Evolutionary conservation across 2,329 filamentous ascomycete species (phyloP), one percentile per base, ranked within the genome.

Genomic region (Tolypocladium capitatum): DNA sequence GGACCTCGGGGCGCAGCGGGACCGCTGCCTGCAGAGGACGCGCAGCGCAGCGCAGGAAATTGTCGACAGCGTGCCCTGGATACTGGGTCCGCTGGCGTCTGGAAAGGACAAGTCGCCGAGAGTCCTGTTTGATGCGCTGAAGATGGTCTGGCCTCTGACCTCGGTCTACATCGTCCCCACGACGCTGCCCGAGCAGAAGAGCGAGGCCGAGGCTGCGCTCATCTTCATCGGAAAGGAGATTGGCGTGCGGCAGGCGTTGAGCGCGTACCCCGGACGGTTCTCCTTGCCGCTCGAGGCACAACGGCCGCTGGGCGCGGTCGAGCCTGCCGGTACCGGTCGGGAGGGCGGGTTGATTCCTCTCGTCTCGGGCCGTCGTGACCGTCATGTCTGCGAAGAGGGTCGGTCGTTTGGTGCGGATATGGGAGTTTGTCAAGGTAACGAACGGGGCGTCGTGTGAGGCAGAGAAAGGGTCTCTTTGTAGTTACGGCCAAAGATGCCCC

Each of bases 71-170:
- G 51, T 63, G 5, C 58, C 59, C 1, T 34, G 20, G 11, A 49
- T 57, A 7, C 50, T 68, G 10, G 58, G 57, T 13, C 56, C 57
- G 2, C 52, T 56, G 20, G 47, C 53, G 10, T 50, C 52, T 2
- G 51, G 54, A 33, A 52, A 54, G 10, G 58, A 61, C 43, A 54
- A 55, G 33, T 56, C 63, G 10, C 66, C 65, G 21, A 57, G 54
- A 36, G 55, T 58, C 11, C 51, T 67, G 35, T 67, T 68, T 46
- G 63, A 67, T 28, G 64, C 63, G 1, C 48, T 69, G 35, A 63
- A 60, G 55, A 49, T 68, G 28, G 56, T 68, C 16, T 69, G 65
- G 62, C 67, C 67, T 9, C 57, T 68, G 20, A 61, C 60, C 7
- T 48, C 58, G 1, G 53, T 68, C 20, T 63, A 59, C 32, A 47